Evolutionary conservation across 768 basidiomycete species (phyloP), one percentile per base, ranked within the genome.

Genomic region (Termitomyces sp.): DNA sequence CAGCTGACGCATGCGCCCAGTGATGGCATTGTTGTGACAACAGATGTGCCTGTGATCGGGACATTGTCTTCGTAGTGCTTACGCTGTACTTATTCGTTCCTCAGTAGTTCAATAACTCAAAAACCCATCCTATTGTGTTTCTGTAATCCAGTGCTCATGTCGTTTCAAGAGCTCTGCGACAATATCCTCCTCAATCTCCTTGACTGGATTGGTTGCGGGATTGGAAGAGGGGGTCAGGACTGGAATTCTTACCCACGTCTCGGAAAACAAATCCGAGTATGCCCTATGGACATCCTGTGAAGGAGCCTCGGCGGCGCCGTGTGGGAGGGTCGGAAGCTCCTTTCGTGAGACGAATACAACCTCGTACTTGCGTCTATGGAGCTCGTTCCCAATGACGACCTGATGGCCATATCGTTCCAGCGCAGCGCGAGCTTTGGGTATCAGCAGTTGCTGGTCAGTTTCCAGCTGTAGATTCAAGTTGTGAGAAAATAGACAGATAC

Each of bases 391-490:
- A 60, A 99, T 92, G 54, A 99, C 97, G 30, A 97, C 86, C 68
- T 98, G 95, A 69, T 98, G 97, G 1, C 95, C 94, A 70, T 98
- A 99, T 26, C 95, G 84, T 59, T 93, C 87, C 35, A 98, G 82
- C 1, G 97, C 92, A 9, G 80, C 82, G 16, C 86, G 81, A 0
- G 95, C 88, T 77, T 99, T 99, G 32, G 97, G 96, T 58, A 98
- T 80, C 22, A 99, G 80, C 12, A 99, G 77, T 1, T 74, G 47
- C 22, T 75, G 78, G 64, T 99, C 96, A 6, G 97, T 99, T 78
- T 99, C 96, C 51, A 99, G 86, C 95, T 98, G 64, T 40, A 58
- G 18, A 60, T 1, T 38, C 53, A 3, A 32, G 20, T 33, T 49
- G 26, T 26, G 24, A 6, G 40, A 14, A 9, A 48, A 44, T 53